Conservation (phyloP, 306 rosid species). For the Astragalus glycyphyllos region DNA sequence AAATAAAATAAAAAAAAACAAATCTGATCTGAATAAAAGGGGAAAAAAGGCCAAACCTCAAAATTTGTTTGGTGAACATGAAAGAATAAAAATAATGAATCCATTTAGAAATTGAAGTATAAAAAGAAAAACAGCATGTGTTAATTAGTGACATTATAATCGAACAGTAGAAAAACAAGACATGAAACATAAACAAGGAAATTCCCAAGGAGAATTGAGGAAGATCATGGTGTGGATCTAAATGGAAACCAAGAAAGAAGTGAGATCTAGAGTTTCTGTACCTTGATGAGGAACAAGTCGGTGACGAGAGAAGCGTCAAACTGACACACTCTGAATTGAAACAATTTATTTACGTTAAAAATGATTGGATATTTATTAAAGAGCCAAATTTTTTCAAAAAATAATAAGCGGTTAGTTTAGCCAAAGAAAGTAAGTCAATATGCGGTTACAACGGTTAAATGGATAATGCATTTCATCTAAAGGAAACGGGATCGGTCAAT, state of each 20-base stretch:
- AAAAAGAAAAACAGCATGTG: background rate
- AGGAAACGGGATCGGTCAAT: no score
- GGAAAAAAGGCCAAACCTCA: slow-evolving; percentile 19
- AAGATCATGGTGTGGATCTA: slow-evolving; percentile 30
- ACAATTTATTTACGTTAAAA: slow-evolving; percentile 4
- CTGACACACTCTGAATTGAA: background rate
- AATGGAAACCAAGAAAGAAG: slow-evolving; percentile 10
- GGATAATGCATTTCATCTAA: no score
- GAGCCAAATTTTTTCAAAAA: slow-evolving; percentile 31
- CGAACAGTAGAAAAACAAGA: background rate
- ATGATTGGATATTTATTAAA: background rate
- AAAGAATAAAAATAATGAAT: background rate
- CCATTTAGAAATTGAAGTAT: slow-evolving; percentile 15
- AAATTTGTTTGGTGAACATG: background rate
- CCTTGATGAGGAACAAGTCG: slow-evolving; percentile 45
- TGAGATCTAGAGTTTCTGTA: slow-evolving; percentile 38
- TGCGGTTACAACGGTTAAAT: no score
- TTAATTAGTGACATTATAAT: slow-evolving; percentile 1
- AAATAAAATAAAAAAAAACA: background rate
- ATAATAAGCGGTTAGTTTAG: background rate
- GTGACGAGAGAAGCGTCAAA: slow-evolving; percentile 26
- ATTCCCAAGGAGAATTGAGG: background rate
- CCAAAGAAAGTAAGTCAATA: no score
- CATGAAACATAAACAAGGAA: slow-evolving; percentile 23
- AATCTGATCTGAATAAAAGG: background rate